These are phyloP conservation scores for Termitomyces heimii DNA, from an alignment of 768 basidiomycete species.

Conservation along the genomic window DNA sequence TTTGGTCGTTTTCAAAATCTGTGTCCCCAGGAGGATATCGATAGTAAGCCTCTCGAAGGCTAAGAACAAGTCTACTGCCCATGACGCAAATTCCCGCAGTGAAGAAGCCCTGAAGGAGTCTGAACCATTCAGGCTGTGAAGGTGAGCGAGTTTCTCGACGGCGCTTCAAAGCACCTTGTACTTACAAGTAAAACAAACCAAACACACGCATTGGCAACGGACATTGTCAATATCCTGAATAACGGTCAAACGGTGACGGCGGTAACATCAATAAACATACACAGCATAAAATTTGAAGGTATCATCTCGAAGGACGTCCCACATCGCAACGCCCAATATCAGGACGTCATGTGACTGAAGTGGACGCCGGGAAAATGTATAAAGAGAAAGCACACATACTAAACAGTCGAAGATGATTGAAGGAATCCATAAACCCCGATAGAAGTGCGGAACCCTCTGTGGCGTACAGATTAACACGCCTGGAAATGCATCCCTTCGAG, in stretches of 20 bases:
- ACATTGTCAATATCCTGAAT: conserved; percentile 14
- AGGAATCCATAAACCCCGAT: conserved; percentile 20
- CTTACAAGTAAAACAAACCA: conserved; percentile 18
- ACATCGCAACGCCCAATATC: conserved; percentile 8
- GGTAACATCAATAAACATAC: conserved; percentile 9
- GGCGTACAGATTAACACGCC: conserved; percentile 14
- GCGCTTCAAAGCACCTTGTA: background rate
- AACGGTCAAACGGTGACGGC: background rate
- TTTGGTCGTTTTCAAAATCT: background rate
- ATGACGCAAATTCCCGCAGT: conserved; percentile 19
- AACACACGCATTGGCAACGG: conserved; percentile 13
- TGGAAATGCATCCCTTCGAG: conserved; percentile 5
- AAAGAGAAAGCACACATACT: conserved; percentile 15
- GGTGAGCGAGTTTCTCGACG: background rate
- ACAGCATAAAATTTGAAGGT: conserved; percentile 21
- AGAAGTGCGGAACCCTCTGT: conserved; percentile 10
- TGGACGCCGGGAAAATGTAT: conserved; percentile 12
- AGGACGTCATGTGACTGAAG: conserved; percentile 1
- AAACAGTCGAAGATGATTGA: conserved; percentile 17
- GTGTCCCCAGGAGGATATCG: conserved; percentile 1
- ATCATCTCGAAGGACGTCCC: conserved; percentile 19
- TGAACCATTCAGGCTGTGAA: conserved; percentile 17
- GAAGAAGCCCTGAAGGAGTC: conserved; percentile 17
- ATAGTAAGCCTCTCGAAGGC: conserved; percentile 23
- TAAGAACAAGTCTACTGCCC: conserved; percentile 21